These are phyloP conservation scores for Pichia nanzhaoensis DNA, from an alignment of 805 yeast species.

Conservation along the genomic window DNA sequence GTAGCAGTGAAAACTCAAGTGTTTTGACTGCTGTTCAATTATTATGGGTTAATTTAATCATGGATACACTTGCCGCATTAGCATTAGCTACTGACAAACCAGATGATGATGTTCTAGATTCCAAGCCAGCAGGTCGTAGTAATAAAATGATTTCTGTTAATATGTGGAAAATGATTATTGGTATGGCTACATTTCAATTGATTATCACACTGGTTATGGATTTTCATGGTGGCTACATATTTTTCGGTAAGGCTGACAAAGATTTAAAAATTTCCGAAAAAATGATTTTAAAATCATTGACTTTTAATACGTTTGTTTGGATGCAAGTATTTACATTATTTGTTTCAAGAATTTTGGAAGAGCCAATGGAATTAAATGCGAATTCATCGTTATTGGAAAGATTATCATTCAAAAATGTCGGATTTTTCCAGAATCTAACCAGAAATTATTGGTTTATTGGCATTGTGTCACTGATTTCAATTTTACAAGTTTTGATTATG, in stretches of 20 bases:
- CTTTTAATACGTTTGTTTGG: conserved; percentile 97
- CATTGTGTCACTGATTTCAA: conserved; percentile 70
- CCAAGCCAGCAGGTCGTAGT: conserved; percentile 78
- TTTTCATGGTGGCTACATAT: conserved; percentile 65
- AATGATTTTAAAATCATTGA: conserved; percentile 69
- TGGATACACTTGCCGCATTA: conserved; percentile 99
- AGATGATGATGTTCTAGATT: conserved; percentile 86
- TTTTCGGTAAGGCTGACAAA: conserved; percentile 32
- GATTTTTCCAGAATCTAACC: conserved; percentile 75
- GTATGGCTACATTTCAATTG: conserved; percentile 77
- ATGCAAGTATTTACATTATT: conserved; percentile 90
- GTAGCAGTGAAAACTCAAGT: conserved; percentile 80
- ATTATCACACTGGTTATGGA: conserved; percentile 72
- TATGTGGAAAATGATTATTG: conserved; percentile 98
- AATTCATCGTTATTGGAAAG: conserved; percentile 50
- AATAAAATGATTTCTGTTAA: conserved; percentile 78
- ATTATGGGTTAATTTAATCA: conserved; percentile 90
- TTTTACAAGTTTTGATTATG: conserved; percentile 85
- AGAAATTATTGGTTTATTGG: conserved; percentile 76
- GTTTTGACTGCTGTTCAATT: conserved; percentile 98
- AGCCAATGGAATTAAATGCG: conserved; percentile 50
- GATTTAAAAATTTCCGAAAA: conserved; percentile 36
- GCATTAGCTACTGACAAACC: conserved; percentile 96
- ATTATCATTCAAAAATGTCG: conserved; percentile 56
- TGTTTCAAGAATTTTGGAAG: conserved; percentile 86